Conservation (phyloP, 2,329 filamentous ascomycete genomes). For the Dactylellina sp. region DNA sequence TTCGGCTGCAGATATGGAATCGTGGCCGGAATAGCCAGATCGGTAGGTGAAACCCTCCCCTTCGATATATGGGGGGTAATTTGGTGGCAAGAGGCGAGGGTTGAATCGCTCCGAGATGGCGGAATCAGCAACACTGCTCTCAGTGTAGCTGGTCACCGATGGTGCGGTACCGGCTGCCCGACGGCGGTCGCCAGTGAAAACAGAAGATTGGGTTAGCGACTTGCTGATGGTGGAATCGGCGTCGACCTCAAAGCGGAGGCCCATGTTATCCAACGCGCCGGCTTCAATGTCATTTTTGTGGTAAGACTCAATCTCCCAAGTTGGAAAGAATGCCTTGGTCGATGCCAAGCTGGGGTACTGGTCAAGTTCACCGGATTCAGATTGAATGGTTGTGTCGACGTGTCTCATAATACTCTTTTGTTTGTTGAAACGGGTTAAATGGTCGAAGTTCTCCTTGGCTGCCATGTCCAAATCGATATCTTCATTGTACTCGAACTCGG, state of each 20-base stretch:
- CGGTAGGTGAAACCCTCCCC: constrained; percentile 29
- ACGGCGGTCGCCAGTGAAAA: constrained; percentile 43
- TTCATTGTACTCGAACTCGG: constrained; percentile 44
- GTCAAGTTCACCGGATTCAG: constrained; percentile 11
- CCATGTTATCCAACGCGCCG: constrained; percentile 31
- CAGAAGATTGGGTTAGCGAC: constrained; percentile 52
- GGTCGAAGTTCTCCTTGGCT: constrained; percentile 51
- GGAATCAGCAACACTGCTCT: constrained; percentile 52
- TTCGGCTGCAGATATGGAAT: constrained; percentile 26
- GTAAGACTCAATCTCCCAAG: constrained; percentile 51
- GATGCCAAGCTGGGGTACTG: constrained; percentile 51
- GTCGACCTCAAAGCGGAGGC: constrained; percentile 42
- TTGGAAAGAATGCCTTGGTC: constrained; percentile 44
- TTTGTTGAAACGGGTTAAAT: constrained; percentile 56
- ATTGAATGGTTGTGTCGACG: constrained; percentile 44
- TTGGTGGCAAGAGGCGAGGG: constrained; percentile 24
- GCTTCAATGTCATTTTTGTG: constrained; percentile 33
- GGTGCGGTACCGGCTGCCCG: constrained; percentile 37
- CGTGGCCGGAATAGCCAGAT: no score
- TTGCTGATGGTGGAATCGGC: constrained; percentile 52
- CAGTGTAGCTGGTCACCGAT: constrained; percentile 53
- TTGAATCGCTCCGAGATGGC: constrained; percentile 51
- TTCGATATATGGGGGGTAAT: constrained; percentile 40
- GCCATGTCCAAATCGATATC: constrained; percentile 56
- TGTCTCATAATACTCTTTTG: constrained; percentile 55